Evolutionary conservation across 2,329 filamentous ascomycete species (phyloP).

Genomic region (Colletotrichum melonis): DNA sequence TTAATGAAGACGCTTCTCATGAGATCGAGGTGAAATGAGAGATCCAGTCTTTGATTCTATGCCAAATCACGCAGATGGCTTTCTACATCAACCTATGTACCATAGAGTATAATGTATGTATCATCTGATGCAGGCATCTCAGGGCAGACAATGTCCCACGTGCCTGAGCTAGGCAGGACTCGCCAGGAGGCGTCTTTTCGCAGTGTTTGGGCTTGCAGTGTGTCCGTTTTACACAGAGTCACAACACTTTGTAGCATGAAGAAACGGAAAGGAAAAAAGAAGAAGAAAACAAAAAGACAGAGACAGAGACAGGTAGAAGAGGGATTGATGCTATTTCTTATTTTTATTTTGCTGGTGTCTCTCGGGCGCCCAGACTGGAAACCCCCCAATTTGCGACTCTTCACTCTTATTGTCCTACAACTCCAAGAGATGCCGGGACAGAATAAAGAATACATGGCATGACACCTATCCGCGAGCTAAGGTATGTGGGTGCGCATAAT

Average conservation of each 20-base stretch:
- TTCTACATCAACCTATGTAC: background rate
- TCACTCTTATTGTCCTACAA: background rate
- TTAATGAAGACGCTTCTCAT: background rate
- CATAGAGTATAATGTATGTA: background rate
- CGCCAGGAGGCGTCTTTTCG: background rate
- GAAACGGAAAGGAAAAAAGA: background rate
- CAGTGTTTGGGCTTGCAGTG: background rate
- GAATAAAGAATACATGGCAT: background rate
- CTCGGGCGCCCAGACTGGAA: background rate
- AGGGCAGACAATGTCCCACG: background rate
- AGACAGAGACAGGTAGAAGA: background rate
- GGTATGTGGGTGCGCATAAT: background rate
- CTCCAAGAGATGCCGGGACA: background rate
- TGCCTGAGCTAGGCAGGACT: background rate
- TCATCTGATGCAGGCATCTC: slow-evolving; percentile 4
- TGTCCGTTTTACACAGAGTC: background rate
- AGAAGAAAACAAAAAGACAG: background rate
- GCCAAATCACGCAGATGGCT: background rate
- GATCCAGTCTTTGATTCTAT: background rate
- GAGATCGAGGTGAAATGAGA: background rate
- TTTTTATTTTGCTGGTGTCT: background rate
- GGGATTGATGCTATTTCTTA: background rate
- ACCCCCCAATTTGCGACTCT: background rate
- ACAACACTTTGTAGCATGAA: background rate
- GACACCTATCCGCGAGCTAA: background rate